These are phyloP conservation scores for Talaromyces ruber DNA, from an alignment of 495 filamentous ascomycete genomes.

Conservation along the genomic window DNA sequence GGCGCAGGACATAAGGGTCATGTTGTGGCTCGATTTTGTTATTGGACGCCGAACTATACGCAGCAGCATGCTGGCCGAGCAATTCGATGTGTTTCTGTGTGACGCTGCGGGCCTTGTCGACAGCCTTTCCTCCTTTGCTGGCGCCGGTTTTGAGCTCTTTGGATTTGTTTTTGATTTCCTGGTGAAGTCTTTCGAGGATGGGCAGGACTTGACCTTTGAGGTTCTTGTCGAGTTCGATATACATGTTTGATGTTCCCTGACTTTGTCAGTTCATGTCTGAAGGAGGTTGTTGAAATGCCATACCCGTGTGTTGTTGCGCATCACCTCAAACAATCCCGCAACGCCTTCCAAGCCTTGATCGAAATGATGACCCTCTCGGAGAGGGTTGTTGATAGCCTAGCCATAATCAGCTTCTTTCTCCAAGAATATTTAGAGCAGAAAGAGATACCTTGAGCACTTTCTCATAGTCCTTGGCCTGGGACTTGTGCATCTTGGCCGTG, in stretches of 20 bases:
- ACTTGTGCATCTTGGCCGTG: conserved; percentile 75
- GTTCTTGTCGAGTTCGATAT: conserved; percentile 79
- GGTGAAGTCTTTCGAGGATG: conserved; percentile 80
- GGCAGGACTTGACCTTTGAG: conserved; percentile 78
- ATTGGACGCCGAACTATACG: conserved; percentile 60
- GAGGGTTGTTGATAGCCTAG: conserved; percentile 74
- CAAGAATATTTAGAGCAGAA: background rate
- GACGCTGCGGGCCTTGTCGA: conserved; percentile 74
- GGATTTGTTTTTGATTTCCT: conserved; percentile 90
- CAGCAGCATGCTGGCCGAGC: conserved; percentile 71
- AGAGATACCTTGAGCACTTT: conserved; percentile 72
- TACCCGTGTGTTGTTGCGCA: conserved; percentile 85
- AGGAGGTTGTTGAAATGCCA: background rate
- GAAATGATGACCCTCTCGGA: conserved; percentile 86
- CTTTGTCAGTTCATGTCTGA: conserved; percentile 2
- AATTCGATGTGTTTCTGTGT: conserved; percentile 97
- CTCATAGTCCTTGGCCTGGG: conserved; percentile 89
- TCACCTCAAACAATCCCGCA: conserved; percentile 83
- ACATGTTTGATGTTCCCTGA: conserved; percentile 73
- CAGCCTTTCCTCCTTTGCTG: conserved; percentile 77
- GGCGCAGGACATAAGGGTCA: conserved; percentile 83
- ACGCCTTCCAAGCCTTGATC: conserved; percentile 78
- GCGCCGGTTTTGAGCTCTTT: conserved; percentile 83
- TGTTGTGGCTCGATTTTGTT: conserved; percentile 54
- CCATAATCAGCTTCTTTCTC: background rate